Evolutionary conservation across 192 early-diverging fungal species (phyloP), one percentile per base, ranked within the genome.

Genomic region (Mortierella hygrophila): DNA sequence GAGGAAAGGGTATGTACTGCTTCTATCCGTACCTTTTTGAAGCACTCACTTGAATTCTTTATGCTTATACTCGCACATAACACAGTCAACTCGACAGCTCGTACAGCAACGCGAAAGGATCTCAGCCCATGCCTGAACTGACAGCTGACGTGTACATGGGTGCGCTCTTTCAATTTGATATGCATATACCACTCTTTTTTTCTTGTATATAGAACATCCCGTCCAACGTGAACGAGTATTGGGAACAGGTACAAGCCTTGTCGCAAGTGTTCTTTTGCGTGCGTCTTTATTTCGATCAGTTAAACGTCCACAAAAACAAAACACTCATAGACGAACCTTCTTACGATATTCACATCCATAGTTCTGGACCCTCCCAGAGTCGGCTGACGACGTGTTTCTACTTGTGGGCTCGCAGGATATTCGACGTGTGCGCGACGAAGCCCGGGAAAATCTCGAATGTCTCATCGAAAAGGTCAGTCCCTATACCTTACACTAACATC

Each of bases 361-460:
- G 93, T 94, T 97, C 93, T 93, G 95, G 94, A 88, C 88, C 23
- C 89, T 98, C 0, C 93, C 94, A 13, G 95, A 96, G 40, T 88
- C 90, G 10, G 88, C 92, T 63, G 95, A 98, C 76, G 97, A 98
- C 85, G 92, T 97, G 23, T 97, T 96, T 87, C 94, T 97, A 65
- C 92, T 98, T 38, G 93, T 97, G 47, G 92, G 94, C 29, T 93
- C 95, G 11, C 94, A 95, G 44, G 97, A 98, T 83, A 95, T 97
- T 65, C 89, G 97, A 41, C 88, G 92, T 49, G 93, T 96, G 21
- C 90, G 96, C 47, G 95, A 97, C 82, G 80, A 89, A 21, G 93
- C 96, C 20, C 91, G 90, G 47, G 93, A 94, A 75, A 97, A 97
- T 89, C 89, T 97, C 76, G 92, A 93, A 85, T 95, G 94, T 26